These are phyloP conservation scores for Epithemia pelagica DNA, from an alignment of 108 stramenopile species.

Conservation along the genomic window DNA sequence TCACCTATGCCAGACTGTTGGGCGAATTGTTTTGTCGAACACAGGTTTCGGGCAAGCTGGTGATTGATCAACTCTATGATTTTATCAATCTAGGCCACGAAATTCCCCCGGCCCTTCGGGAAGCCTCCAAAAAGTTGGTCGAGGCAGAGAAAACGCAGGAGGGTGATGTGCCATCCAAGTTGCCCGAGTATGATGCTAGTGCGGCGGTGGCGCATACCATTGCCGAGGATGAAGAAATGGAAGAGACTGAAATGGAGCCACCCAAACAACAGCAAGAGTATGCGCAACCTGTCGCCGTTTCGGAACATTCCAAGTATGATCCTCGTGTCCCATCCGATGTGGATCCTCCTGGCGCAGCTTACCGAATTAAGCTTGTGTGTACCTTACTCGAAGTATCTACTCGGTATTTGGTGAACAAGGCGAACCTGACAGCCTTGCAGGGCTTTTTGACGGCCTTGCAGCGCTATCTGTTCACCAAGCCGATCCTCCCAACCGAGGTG, in stretches of 20 bases:
- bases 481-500: slow-evolving; percentile 79
- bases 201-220: slow-evolving; percentile 56
- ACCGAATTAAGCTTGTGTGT: slow-evolving; percentile 84
- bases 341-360: slow-evolving; percentile 83
- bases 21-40: slow-evolving; percentile 79
- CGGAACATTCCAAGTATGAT: slow-evolving; percentile 72
- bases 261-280: slow-evolving; percentile 22
- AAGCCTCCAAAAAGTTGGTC: slow-evolving; percentile 41
- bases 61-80: slow-evolving; percentile 77
- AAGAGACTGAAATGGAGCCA: slow-evolving; percentile 19
- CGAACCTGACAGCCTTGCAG: slow-evolving; percentile 52
- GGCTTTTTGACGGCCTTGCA: slow-evolving; percentile 79
- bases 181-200: slow-evolving; percentile 32
- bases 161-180: slow-evolving; percentile 5
- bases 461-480: slow-evolving; percentile 91
- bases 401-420: slow-evolving; percentile 54
- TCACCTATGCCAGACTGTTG: slow-evolving; percentile 79
- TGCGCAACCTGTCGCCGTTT: slow-evolving; percentile 51
- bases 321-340: slow-evolving; percentile 73
- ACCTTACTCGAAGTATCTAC: slow-evolving; percentile 72
- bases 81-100: slow-evolving; percentile 89
- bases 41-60: slow-evolving; percentile 55
- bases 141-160: background rate
- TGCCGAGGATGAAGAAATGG: slow-evolving; percentile 79
- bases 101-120: slow-evolving; percentile 68